phyloP scores from a whole-genome alignment of 2,329 filamentous ascomycete species.

The Trichoderma pleuroti region DNA sequence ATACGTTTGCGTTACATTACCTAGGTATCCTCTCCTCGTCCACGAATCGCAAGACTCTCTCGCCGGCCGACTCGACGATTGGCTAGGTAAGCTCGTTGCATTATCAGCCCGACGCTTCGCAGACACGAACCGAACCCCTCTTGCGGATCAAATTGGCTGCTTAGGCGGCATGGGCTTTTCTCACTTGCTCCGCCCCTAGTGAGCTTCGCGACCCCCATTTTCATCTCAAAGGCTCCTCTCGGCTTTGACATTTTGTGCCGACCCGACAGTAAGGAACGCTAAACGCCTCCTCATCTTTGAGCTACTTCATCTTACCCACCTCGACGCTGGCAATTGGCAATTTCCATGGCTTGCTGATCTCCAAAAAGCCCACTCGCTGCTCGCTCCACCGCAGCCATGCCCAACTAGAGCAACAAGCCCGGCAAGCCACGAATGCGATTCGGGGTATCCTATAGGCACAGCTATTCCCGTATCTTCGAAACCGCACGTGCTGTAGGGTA shows the following conservation, averaged over 20 bases:
- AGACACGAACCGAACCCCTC: background rate
- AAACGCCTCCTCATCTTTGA: background rate
- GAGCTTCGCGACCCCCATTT: background rate
- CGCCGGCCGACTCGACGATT: background rate
- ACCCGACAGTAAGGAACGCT: constrained; percentile 20
- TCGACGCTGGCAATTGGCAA: background rate
- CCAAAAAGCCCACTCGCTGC: background rate
- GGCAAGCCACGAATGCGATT: background rate
- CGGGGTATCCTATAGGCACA: background rate
- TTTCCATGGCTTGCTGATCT: background rate
- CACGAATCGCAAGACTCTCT: background rate
- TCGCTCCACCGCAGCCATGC: background rate
- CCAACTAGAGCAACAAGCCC: background rate
- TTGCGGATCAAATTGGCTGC: background rate
- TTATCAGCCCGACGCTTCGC: background rate
- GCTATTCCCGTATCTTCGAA: background rate
- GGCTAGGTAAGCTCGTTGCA: background rate
- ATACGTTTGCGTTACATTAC: background rate
- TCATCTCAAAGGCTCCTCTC: background rate
- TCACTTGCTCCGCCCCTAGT: background rate
- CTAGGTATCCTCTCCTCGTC: background rate
- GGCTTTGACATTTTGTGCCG: background rate
- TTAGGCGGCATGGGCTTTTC: background rate
- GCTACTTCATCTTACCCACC: constrained; percentile 1
- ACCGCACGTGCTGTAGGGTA: background rate